phyloP scores from a whole-genome alignment of 768 basidiomycete species.

The Amanita phalloides region DNA sequence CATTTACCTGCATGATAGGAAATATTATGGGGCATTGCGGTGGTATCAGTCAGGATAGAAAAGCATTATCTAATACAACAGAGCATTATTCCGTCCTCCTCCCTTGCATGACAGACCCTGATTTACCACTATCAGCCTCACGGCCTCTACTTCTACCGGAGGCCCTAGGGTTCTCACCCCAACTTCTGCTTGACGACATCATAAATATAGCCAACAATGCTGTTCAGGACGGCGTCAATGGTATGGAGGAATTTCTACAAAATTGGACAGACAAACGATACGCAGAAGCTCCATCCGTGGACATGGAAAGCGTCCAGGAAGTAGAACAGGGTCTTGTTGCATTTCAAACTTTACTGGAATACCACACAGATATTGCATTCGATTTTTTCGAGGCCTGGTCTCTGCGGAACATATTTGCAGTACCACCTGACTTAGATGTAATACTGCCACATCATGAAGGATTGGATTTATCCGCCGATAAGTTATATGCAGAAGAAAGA shows the following conservation, averaged over 20 bases:
- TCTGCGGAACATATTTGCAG: conserved; percentile 76
- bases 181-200: conserved; percentile 78
- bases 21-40: background rate
- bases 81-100: no score
- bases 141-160: conserved; percentile 53
- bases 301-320: conserved; percentile 53
- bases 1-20: conserved; percentile 13
- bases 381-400: conserved; percentile 91
- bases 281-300: conserved; percentile 16
- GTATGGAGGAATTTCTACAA: conserved; percentile 67
- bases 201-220: conserved; percentile 76
- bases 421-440: conserved; percentile 57
- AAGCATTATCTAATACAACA: background rate
- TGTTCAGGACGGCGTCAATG: conserved; percentile 68
- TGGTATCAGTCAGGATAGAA: background rate
- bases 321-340: conserved; percentile 74
- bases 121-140: background rate
- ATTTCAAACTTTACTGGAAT: conserved; percentile 82
- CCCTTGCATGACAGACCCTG: background rate
- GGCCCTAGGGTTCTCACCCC: conserved; percentile 76
- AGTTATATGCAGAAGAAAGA: conserved; percentile 45
- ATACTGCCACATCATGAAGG: conserved; percentile 70
- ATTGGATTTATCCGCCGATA: conserved; percentile 50
- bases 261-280: conserved; percentile 55
- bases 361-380: conserved; percentile 83